Evolutionary conservation across 2,329 filamentous ascomycete genomes (phyloP).

Genomic region (Tolypocladium guangdongense): DNA sequence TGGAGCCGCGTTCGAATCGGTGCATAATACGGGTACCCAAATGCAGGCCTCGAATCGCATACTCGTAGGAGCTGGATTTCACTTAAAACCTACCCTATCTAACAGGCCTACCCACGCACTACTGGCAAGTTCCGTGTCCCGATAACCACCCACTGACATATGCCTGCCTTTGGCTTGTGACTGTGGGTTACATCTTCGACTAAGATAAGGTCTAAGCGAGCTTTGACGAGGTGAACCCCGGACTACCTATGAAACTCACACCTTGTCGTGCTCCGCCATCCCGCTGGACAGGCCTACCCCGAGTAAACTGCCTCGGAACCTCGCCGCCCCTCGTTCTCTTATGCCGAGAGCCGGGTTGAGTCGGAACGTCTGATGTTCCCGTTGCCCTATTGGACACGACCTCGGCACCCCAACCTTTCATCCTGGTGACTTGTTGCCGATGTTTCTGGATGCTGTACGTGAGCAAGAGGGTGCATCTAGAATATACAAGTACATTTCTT

Average conservation of each 20-base stretch:
- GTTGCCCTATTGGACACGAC: background rate
- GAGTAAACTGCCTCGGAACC: background rate
- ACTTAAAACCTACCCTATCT: no score
- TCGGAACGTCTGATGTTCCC: background rate
- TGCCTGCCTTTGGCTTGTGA: background rate
- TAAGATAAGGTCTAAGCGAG: no score
- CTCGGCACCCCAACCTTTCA: no score
- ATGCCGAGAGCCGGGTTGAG: background rate
- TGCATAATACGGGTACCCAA: background rate
- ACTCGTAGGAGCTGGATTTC: no score
- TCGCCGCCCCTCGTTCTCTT: no score
- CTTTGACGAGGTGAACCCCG: no score
- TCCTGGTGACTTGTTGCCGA: background rate
- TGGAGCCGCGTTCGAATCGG: background rate
- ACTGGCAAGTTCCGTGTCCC: background rate
- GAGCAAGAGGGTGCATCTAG: background rate
- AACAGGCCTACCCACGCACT: background rate
- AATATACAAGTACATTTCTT: background rate
- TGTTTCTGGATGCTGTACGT: no score
- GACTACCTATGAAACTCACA: background rate
- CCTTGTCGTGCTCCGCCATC: background rate
- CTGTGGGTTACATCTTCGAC: background rate
- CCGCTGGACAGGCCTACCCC: background rate
- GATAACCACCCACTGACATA: background rate
- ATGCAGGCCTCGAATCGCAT: background rate